Evolutionary conservation across 208 protist genomes (phyloP).

Genomic region (Perkinsela sp.): DNA sequence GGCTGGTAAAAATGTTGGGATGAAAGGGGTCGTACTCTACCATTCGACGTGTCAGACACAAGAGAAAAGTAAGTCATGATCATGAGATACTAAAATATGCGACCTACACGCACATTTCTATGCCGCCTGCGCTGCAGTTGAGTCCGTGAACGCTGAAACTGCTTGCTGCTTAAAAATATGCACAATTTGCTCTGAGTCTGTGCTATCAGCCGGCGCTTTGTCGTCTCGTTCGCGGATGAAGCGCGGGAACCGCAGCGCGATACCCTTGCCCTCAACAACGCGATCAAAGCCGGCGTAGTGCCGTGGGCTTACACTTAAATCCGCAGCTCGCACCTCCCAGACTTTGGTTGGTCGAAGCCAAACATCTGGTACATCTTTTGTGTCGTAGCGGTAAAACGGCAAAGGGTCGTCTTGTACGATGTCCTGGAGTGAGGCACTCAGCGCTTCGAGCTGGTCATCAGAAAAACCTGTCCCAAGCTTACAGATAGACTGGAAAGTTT

Average conservation of each 20-base stretch:
- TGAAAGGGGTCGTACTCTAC: no score
- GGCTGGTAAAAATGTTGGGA: no score
- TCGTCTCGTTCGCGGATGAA: slow-evolving; percentile 91
- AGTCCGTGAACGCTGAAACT: slow-evolving; percentile 9
- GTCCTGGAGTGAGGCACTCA: slow-evolving; percentile 24
- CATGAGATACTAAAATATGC: no score
- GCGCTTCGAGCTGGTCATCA: slow-evolving; percentile 59
- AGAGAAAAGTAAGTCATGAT: no score
- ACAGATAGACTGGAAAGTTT: slow-evolving; percentile 87
- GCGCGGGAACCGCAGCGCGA: slow-evolving; percentile 91
- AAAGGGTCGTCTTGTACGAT: slow-evolving; percentile 21
- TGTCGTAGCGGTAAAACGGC: slow-evolving; percentile 31
- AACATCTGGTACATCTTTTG: slow-evolving; percentile 56
- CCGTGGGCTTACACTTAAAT: slow-evolving; percentile 86
- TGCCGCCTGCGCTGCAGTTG: no score
- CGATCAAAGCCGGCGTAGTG: slow-evolving; percentile 73
- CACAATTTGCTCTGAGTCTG: slow-evolving; percentile 58
- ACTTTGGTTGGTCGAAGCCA: slow-evolving; percentile 82
- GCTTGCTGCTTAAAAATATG: slow-evolving; percentile 61
- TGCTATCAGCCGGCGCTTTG: slow-evolving; percentile 76
- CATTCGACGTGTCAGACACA: no score
- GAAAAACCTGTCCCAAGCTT: slow-evolving; percentile 91
- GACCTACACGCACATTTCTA: no score
- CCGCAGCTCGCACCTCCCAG: slow-evolving; percentile 94
- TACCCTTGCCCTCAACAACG: slow-evolving; percentile 60